A percentile compares a stretch with the other conserved stretches of the same genome.
These are phyloP conservation scores for Carex pumila DNA, from an alignment of 176 grass and related monocot species.

Conservation along the genomic window DNA sequence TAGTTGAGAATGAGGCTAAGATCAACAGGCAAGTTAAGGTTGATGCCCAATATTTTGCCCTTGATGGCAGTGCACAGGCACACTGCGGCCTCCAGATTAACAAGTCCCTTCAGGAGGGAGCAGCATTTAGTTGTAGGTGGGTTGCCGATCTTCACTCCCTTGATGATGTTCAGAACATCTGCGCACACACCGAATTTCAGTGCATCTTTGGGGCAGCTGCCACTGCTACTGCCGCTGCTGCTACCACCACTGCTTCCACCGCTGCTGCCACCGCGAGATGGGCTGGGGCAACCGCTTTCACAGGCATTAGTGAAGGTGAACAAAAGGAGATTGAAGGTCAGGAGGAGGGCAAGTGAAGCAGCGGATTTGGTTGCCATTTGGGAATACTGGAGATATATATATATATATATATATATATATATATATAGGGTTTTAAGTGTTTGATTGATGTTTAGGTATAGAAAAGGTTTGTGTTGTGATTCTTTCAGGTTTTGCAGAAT, in stretches of 20 bases:
- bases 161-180: slow-evolving; percentile 16
- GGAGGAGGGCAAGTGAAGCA: slow-evolving; percentile 18
- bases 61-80: slow-evolving; percentile 33
- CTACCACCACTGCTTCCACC: not conserved
- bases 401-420: too few relatives aligned
- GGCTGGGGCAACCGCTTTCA: not conserved
- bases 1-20: slow-evolving; percentile 38
- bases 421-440: not conserved
- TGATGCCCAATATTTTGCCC: slow-evolving; percentile 20
- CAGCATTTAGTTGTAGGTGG: slow-evolving; percentile 10
- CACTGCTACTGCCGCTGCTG: too few relatives aligned
- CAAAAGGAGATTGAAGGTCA: slow-evolving; percentile 27
- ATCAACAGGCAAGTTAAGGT: slow-evolving; percentile 24
- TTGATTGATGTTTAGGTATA: not conserved
- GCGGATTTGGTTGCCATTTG: slow-evolving; percentile 23
- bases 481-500: not conserved
- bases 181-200: slow-evolving; percentile 26
- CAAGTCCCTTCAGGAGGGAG: slow-evolving; percentile 18
- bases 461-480: slow-evolving; percentile 7
- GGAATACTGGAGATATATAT: too few relatives aligned
- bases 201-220: slow-evolving; percentile 21
- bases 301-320: slow-evolving; percentile 28
- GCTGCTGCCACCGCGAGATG: not conserved
- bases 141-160: slow-evolving; percentile 13
- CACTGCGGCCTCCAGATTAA: slow-evolving; percentile 27